A percentile compares a stretch with the other conserved stretches of the same genome.
Conservation (phyloP, 73 alveolate species). For the Paramecium primaurelia region DNA sequence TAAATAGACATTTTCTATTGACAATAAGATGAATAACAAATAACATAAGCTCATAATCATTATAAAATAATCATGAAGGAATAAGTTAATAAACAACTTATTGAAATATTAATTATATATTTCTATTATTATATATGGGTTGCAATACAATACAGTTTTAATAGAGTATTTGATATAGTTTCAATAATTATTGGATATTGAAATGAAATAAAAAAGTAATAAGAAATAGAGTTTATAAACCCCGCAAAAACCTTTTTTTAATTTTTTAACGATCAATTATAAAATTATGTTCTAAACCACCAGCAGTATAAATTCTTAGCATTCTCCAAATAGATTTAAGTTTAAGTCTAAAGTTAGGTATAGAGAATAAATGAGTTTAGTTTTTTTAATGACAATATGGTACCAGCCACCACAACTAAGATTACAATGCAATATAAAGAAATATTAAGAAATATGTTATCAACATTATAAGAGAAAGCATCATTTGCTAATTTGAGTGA, state of each 20-base stretch:
- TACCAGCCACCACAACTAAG: constrained; percentile 15
- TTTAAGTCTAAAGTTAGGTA: constrained; percentile 44
- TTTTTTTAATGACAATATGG: neutral
- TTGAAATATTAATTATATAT: neutral
- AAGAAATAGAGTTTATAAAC: neutral
- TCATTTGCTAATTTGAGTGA: neutral
- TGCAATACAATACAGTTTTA: neutral
- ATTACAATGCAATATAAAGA: constrained; percentile 2
- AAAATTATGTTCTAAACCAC: constrained; percentile 31
- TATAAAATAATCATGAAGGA: neutral
- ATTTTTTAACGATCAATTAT: constrained; percentile 15
- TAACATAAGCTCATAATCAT: neutral
- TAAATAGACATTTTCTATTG: neutral
- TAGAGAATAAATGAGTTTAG: neutral
- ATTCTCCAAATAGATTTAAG: constrained; percentile 35
- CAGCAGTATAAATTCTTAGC: neutral
- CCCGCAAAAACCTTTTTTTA: neutral
- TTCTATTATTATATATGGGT: neutral
- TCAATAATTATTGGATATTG: neutral
- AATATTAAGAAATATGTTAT: neutral
- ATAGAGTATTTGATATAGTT: neutral
- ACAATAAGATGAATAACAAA: neutral
- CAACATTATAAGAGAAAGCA: neutral
- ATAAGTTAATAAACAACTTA: neutral
- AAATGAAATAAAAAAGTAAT: neutral